Percentiles rank a stretch among this genome's conserved stretches.
Evolutionary conservation across 495 filamentous ascomycete species (phyloP).

Genomic region (Mytilinidion resinicola): DNA sequence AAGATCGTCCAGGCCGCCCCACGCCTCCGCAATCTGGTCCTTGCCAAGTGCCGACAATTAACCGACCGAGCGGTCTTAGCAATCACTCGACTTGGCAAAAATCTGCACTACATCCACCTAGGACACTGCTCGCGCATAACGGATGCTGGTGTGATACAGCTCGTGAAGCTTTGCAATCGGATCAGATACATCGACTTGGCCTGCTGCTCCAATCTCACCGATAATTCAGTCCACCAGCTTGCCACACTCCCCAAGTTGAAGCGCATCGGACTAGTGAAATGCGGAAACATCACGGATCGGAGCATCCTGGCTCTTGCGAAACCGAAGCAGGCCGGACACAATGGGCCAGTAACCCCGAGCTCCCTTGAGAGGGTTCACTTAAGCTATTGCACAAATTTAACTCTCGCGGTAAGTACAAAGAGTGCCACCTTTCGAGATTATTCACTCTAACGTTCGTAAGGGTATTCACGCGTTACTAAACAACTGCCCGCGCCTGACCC

Average conservation of each 20-base stretch:
- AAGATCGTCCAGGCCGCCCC: slow-evolving; percentile 81
- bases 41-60: slow-evolving; percentile 88
- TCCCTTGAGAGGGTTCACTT: slow-evolving; percentile 89
- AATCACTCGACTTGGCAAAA: slow-evolving; percentile 86
- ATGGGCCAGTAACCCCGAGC: slow-evolving; percentile 48
- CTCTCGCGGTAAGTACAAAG: slow-evolving; percentile 57
- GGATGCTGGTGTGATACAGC: slow-evolving; percentile 71
- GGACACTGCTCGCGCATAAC: slow-evolving; percentile 91
- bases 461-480: slow-evolving; percentile 87
- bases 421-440: background rate
- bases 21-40: slow-evolving; percentile 81
- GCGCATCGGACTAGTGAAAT: slow-evolving; percentile 93
- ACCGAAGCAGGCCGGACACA: slow-evolving; percentile 41
- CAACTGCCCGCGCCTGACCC: slow-evolving; percentile 84
- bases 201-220: slow-evolving; percentile 86
- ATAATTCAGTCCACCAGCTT: slow-evolving; percentile 75
- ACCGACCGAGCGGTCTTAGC: slow-evolving; percentile 83
- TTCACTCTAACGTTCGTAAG: slow-evolving; percentile 41
- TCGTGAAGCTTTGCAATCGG: slow-evolving; percentile 82
- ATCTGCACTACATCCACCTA: slow-evolving; percentile 90
- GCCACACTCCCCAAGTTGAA: slow-evolving; percentile 86
- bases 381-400: slow-evolving; percentile 86
- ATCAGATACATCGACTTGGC: slow-evolving; percentile 97
- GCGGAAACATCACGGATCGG: slow-evolving; percentile 75
- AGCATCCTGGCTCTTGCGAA: slow-evolving; percentile 80